phyloP scores from a whole-genome alignment of 805 yeast species.

The Saturnispora hagleri region DNA sequence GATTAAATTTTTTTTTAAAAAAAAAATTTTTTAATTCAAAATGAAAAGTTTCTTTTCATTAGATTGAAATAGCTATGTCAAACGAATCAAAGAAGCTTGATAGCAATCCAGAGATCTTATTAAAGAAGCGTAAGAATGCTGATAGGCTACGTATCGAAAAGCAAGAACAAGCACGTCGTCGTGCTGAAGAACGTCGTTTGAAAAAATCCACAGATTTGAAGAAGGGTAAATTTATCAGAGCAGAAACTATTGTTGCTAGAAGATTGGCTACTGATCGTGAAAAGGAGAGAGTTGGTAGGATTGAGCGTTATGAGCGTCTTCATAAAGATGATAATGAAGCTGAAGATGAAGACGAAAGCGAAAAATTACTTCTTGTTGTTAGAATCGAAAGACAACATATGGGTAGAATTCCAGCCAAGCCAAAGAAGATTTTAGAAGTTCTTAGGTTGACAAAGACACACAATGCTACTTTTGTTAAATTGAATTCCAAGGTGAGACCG shows the following conservation, averaged over 20 bases:
- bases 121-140: slow-evolving; percentile 71
- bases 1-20: not conserved
- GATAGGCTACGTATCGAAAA: slow-evolving; percentile 66
- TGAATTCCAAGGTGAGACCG: slow-evolving; percentile 50
- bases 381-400: slow-evolving; percentile 60
- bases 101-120: slow-evolving; percentile 67
- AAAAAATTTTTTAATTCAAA: not conserved
- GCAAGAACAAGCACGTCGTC: slow-evolving; percentile 53
- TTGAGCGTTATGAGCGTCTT: slow-evolving; percentile 41
- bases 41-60: not conserved
- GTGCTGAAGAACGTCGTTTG: slow-evolving; percentile 36
- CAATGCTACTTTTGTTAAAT: slow-evolving; percentile 65
- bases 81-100: slow-evolving; percentile 35
- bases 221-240: slow-evolving; percentile 54
- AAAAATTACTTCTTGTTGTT: slow-evolving; percentile 51
- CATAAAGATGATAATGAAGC: slow-evolving; percentile 22
- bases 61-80: slow-evolving; percentile 12
- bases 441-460: slow-evolving; percentile 52
- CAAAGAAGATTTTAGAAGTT: slow-evolving; percentile 47
- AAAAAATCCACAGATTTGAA: slow-evolving; percentile 33
- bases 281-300: slow-evolving; percentile 54
- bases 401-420: slow-evolving; percentile 57
- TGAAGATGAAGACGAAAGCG: slow-evolving; percentile 17
- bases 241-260: slow-evolving; percentile 63
- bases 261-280: slow-evolving; percentile 60